A percentile compares a stretch with the other conserved stretches of the same genome.
Evolutionary conservation across 2,329 filamentous ascomycete genomes (phyloP).

Genomic region (Leptoxyphium fumago): DNA sequence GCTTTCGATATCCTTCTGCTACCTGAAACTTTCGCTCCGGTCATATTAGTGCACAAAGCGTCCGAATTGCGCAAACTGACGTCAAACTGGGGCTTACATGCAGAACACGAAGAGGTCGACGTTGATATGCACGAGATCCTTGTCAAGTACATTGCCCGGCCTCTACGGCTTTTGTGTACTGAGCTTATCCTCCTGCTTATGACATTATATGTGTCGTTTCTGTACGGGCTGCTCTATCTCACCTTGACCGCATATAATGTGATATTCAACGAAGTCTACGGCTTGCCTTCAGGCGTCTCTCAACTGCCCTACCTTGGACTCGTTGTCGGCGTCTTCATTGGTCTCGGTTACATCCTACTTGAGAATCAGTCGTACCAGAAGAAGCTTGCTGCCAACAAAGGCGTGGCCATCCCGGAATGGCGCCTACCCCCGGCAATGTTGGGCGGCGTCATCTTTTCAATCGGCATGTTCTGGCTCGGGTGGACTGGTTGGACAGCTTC

Average conservation of each 20-base stretch:
- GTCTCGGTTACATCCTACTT: constrained; percentile 9
- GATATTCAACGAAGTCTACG: constrained; percentile 13
- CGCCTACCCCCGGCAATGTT: constrained; percentile 31
- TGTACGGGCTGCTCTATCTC: constrained; percentile 20
- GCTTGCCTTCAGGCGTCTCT: constrained; percentile 13
- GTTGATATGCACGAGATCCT: constrained; percentile 19
- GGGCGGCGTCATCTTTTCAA: constrained; percentile 26
- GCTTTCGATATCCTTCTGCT: constrained; percentile 30
- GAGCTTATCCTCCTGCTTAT: constrained; percentile 18
- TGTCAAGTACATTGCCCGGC: constrained; percentile 13
- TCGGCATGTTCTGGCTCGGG: constrained; percentile 33
- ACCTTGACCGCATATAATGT: constrained; percentile 29
- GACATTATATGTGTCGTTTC: constrained; percentile 14
- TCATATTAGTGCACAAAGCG: constrained; percentile 35
- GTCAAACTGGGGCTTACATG: constrained; percentile 32
- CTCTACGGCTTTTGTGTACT: constrained; percentile 13
- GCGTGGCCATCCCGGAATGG: constrained; percentile 24
- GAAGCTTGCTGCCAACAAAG: constrained; percentile 7
- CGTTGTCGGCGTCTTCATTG: constrained; percentile 12
- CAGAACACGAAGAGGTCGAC: constrained; percentile 29
- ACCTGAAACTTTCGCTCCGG: constrained; percentile 36
- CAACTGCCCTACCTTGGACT: constrained; percentile 15
- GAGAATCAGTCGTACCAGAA: constrained; percentile 11
- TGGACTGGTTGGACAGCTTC: constrained; percentile 26
- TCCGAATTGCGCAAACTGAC: constrained; percentile 34